Conservation (phyloP, 2,329 filamentous ascomycete genomes). For the Aspergillus quadricinctus region DNA sequence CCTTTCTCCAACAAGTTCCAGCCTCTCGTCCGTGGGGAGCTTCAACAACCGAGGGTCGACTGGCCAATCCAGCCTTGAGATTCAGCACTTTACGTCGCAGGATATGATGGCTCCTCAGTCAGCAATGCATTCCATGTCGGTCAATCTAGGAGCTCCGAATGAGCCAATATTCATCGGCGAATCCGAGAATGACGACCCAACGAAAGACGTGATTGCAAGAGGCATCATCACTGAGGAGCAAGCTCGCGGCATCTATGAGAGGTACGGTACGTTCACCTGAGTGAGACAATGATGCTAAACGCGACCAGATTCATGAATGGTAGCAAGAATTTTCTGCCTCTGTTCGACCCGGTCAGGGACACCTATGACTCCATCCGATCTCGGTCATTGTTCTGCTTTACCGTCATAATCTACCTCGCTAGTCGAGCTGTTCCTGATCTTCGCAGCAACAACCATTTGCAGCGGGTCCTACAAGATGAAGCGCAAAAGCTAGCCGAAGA, state of each 20-base stretch:
- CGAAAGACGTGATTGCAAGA: slow-evolving; percentile 27
- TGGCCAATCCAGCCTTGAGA: slow-evolving; percentile 25
- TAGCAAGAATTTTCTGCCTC: slow-evolving; percentile 30
- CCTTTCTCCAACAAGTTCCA: slow-evolving; percentile 9
- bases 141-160: slow-evolving; percentile 28
- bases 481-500: slow-evolving; percentile 33
- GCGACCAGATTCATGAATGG: slow-evolving; percentile 25
- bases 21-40: slow-evolving; percentile 12
- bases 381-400: slow-evolving; percentile 34
- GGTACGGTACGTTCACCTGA: slow-evolving; percentile 16
- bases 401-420: slow-evolving; percentile 32
- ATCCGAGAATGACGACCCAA: slow-evolving; percentile 22
- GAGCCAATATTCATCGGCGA: slow-evolving; percentile 30
- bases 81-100: slow-evolving; percentile 31
- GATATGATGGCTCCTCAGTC: slow-evolving; percentile 35
- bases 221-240: slow-evolving; percentile 31
- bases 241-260: slow-evolving; percentile 31
- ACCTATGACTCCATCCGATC: slow-evolving; percentile 35
- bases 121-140: slow-evolving; percentile 34
- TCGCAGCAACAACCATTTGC: slow-evolving; percentile 29
- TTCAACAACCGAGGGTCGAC: slow-evolving; percentile 19
- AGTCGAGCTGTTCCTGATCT: slow-evolving; percentile 31
- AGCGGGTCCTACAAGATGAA: slow-evolving; percentile 33
- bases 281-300: neutral
- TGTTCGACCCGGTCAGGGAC: slow-evolving; percentile 34